Evolutionary conservation across 257 asterid genomes (phyloP).

Genomic region (Solanum gracilifrons): DNA sequence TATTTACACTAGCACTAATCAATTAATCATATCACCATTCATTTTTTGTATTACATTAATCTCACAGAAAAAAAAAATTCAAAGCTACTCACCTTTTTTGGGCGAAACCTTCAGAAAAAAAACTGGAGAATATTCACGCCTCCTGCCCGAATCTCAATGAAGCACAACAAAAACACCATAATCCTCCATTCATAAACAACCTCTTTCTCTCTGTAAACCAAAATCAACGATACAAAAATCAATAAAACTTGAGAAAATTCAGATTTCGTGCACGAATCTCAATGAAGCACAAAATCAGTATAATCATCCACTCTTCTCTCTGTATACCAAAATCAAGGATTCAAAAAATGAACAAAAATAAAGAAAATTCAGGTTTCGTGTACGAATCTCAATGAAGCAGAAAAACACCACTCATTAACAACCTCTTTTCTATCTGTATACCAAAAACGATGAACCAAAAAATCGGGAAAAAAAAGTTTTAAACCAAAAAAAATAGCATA

Average conservation of each 20-base stretch:
- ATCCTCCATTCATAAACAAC: conserved; percentile 1
- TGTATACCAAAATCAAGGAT: background rate
- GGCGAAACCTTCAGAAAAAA: background rate
- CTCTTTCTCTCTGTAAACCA: conserved; percentile 3
- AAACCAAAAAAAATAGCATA: too few relatives aligned
- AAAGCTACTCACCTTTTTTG: conserved; percentile 31
- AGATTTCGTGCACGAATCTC: conserved; percentile 10
- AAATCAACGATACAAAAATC: background rate
- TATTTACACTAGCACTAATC: background rate
- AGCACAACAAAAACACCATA: background rate
- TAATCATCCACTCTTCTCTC: background rate
- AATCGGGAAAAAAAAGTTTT: background rate
- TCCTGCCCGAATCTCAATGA: conserved; percentile 13
- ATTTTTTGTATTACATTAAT: background rate
- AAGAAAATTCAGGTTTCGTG: background rate
- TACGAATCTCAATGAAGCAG: conserved; percentile 15
- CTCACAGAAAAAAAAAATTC: background rate
- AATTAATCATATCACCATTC: background rate
- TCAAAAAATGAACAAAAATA: background rate
- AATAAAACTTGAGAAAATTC: too few relatives aligned
- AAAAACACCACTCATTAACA: background rate
- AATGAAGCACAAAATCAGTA: conserved; percentile 2
- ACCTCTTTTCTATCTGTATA: conserved; percentile 1
- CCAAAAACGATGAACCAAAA: background rate
- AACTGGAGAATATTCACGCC: background rate